These are phyloP conservation scores for Chrysoporthe puriensis DNA, from an alignment of 2,329 filamentous ascomycete genomes.

Conservation along the genomic window DNA sequence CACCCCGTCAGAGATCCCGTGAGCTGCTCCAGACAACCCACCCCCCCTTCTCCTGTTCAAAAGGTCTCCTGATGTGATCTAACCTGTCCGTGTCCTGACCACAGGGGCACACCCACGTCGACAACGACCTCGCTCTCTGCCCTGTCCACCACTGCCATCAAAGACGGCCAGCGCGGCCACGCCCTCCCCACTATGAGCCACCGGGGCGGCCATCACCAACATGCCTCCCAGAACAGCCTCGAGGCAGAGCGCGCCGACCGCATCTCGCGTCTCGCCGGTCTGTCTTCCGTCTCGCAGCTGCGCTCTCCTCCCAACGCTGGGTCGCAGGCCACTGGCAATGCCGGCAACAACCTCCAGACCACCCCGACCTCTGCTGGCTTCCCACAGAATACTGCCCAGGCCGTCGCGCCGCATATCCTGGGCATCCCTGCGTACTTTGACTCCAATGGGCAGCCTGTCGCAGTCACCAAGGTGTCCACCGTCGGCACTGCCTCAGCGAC, in stretches of 20 bases:
- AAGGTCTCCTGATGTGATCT: not conserved
- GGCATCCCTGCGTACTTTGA: constrained; percentile 74
- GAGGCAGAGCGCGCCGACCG: constrained; percentile 93
- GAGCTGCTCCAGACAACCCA: constrained; percentile 44
- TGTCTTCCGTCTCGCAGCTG: constrained; percentile 82
- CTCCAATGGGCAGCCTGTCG: constrained; percentile 68
- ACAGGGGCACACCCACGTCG: constrained; percentile 88
- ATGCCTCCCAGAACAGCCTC: constrained; percentile 71
- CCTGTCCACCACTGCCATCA: constrained; percentile 91
- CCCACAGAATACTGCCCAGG: constrained; percentile 33
- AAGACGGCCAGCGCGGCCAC: constrained; percentile 90
- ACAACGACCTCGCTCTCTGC: constrained; percentile 90
- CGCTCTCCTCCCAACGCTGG: constrained; percentile 51
- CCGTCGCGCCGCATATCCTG: constrained; percentile 41
- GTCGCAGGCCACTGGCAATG: constrained; percentile 39
- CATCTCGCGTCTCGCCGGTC: constrained; percentile 90
- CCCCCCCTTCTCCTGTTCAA: not conserved
- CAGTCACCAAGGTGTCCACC: constrained; percentile 79
- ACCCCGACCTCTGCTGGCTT: constrained; percentile 55
- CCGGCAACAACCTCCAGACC: constrained; percentile 48
- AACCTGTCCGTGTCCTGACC: constrained; percentile 25
- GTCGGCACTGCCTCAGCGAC: constrained; percentile 91
- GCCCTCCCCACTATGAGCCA: constrained; percentile 62
- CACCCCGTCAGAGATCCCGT: constrained; percentile 90
- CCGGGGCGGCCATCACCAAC: constrained; percentile 61